phyloP scores from a whole-genome alignment of 2,329 filamentous ascomycete genomes.

The Calonectria crousiana region DNA sequence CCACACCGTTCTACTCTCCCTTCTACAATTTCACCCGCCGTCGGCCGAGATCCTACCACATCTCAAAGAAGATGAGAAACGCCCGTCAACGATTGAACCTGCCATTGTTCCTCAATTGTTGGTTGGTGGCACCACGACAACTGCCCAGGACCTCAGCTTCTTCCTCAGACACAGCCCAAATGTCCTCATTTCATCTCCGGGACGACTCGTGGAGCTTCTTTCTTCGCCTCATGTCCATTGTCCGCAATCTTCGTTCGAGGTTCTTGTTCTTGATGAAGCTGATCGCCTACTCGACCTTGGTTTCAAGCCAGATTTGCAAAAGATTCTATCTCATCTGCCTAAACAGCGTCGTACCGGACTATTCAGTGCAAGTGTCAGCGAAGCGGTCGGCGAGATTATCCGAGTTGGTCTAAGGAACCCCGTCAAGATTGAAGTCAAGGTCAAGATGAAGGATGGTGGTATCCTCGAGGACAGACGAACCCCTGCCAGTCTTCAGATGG shows the following conservation, averaged over 20 bases:
- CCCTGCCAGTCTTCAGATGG: constrained; percentile 92
- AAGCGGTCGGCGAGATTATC: constrained; percentile 93
- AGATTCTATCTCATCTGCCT: constrained; percentile 84
- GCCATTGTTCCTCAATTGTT: constrained; percentile 88
- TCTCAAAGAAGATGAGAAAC: constrained; percentile 68
- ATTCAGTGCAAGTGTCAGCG: constrained; percentile 95
- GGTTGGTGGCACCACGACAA: constrained; percentile 82
- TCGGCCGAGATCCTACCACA: constrained; percentile 76
- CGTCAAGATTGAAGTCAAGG: constrained; percentile 93
- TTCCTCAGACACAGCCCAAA: constrained; percentile 91
- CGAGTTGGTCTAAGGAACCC: constrained; percentile 93
- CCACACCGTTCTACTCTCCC: constrained; percentile 79
- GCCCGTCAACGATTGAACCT: constrained; percentile 57
- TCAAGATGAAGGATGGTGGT: constrained; percentile 78
- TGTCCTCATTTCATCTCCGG: constrained; percentile 90
- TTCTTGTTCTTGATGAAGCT: constrained; percentile 93
- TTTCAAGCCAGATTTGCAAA: constrained; percentile 91
- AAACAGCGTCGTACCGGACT: constrained; percentile 94
- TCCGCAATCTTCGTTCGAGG: constrained; percentile 89
- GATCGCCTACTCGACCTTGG: constrained; percentile 93
- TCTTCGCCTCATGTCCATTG: constrained; percentile 89
- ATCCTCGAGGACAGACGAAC: constrained; percentile 84
- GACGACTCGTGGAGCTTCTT: constrained; percentile 87
- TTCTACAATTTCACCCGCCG: constrained; percentile 85
- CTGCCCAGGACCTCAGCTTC: constrained; percentile 86